A percentile compares a stretch with the other conserved stretches of the same genome.
These are phyloP conservation scores for Mercurialis annua DNA, from an alignment of 345 rosid genomes.

Conservation along the genomic window DNA sequence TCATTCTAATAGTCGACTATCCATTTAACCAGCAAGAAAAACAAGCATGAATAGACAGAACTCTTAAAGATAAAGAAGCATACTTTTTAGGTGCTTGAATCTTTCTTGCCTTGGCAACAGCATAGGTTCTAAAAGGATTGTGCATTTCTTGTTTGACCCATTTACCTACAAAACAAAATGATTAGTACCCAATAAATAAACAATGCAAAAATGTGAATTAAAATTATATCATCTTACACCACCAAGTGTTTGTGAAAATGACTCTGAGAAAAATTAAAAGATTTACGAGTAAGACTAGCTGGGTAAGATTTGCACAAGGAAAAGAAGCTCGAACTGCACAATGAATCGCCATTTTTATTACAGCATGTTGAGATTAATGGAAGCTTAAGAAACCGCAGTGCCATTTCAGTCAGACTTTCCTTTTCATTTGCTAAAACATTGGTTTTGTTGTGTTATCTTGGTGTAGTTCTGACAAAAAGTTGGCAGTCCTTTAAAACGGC, in stretches of 20 bases:
- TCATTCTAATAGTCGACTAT: neutral
- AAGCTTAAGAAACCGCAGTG: slow-evolving; percentile 38
- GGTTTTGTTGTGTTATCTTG: too few species aligned
- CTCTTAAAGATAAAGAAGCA: neutral
- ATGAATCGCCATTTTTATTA: slow-evolving; percentile 3
- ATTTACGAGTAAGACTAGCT: slow-evolving; percentile 31
- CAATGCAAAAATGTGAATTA: neutral
- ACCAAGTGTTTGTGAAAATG: slow-evolving; percentile 32
- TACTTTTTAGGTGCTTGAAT: slow-evolving; percentile 55
- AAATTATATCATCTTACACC: neutral
- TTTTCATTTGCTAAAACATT: too few species aligned
- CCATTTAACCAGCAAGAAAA: neutral
- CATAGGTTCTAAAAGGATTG: slow-evolving; percentile 41
- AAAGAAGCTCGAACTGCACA: slow-evolving; percentile 20
- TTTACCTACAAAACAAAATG: slow-evolving; percentile 33
- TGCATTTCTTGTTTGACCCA: slow-evolving; percentile 32
- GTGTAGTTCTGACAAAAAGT: too few species aligned
- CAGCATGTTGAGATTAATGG: slow-evolving; percentile 36
- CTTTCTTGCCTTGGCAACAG: slow-evolving; percentile 49
- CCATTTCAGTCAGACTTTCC: slow-evolving; percentile 33
- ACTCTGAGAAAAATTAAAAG: slow-evolving; percentile 7
- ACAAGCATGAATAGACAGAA: neutral
- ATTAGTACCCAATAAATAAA: slow-evolving; percentile 6
- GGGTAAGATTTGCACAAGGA: slow-evolving; percentile 35
- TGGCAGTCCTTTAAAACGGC: too few species aligned